Evolutionary conservation across 192 early-diverging fungal species (phyloP).

Genomic region (Geranomyces michiganensis): DNA sequence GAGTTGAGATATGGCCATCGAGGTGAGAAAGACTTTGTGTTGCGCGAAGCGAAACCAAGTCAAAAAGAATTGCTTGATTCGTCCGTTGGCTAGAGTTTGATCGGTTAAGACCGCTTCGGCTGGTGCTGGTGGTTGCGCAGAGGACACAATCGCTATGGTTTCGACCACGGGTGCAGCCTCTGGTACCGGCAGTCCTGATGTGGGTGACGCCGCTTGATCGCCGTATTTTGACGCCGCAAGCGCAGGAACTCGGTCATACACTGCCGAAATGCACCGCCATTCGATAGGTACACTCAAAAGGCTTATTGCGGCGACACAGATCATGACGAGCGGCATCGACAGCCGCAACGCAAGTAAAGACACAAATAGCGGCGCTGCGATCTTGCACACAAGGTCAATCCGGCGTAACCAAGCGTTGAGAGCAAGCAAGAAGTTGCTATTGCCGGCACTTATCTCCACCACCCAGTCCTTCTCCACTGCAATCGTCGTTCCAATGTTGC

Average conservation of each 20-base stretch:
- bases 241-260: slow-evolving; percentile 32
- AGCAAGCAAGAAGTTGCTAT: slow-evolving; percentile 1
- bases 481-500: slow-evolving; percentile 41
- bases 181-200: no score
- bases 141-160: no score
- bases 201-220: no score
- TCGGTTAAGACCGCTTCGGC: no score
- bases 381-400: slow-evolving; percentile 48
- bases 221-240: slow-evolving; percentile 8
- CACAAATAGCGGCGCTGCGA: slow-evolving; percentile 47
- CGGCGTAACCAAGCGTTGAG: slow-evolving; percentile 43
- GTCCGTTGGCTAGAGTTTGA: not conserved
- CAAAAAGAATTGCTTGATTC: not conserved
- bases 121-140: no score
- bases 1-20: slow-evolving; percentile 44
- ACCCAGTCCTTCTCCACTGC: slow-evolving; percentile 51
- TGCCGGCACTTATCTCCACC: slow-evolving; percentile 32
- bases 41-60: slow-evolving; percentile 27
- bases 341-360: slow-evolving; percentile 26
- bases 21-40: slow-evolving; percentile 42
- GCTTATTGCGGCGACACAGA: slow-evolving; percentile 29
- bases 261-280: slow-evolving; percentile 18
- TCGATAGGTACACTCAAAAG: slow-evolving; percentile 37
- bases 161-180: no score
- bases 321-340: slow-evolving; percentile 32